Percentiles rank a stretch among this genome's conserved stretches.
phyloP scores from a whole-genome alignment of 371 early-diverging fungal species.

The Umbelopsis sp. region DNA sequence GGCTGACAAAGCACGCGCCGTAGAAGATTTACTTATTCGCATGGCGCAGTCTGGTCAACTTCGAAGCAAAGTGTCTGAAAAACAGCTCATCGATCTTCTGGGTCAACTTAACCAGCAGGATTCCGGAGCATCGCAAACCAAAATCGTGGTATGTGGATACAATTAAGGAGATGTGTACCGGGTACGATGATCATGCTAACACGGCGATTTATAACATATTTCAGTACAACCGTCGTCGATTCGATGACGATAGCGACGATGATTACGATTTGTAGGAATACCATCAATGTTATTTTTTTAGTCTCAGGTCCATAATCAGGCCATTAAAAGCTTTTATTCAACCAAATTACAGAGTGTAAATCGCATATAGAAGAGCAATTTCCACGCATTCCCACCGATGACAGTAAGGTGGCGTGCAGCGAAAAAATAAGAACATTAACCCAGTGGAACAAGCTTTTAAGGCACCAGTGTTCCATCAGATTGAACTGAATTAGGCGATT shows the following conservation, averaged over 20 bases:
- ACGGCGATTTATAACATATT: not conserved
- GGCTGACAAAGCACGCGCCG: conserved; percentile 85
- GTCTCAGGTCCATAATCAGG: not conserved
- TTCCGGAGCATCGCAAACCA: conserved; percentile 61
- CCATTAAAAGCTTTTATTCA: not conserved
- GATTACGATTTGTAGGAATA: conserved; percentile 63
- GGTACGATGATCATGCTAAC: not conserved
- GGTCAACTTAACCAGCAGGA: conserved; percentile 82
- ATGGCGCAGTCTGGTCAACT: conserved; percentile 90
- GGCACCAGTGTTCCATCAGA: too few relatives aligned
- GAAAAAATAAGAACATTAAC: too few relatives aligned
- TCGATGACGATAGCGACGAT: conserved; percentile 69
- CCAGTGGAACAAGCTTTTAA: too few relatives aligned
- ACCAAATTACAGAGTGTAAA: too few relatives aligned
- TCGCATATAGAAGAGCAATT: too few relatives aligned
- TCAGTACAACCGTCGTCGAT: conserved; percentile 65
- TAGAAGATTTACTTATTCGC: conserved; percentile 87
- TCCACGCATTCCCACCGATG: too few relatives aligned
- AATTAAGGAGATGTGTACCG: conserved; percentile 3
- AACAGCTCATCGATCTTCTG: conserved; percentile 83
- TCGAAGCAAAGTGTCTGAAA: conserved; percentile 79
- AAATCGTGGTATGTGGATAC: conserved; percentile 73
- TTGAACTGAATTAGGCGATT: too few relatives aligned
- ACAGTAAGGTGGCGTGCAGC: too few relatives aligned
- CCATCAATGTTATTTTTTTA: too few relatives aligned